phyloP scores from a whole-genome alignment of 169 alveolate genomes.

The Babesia bigemina region DNA sequence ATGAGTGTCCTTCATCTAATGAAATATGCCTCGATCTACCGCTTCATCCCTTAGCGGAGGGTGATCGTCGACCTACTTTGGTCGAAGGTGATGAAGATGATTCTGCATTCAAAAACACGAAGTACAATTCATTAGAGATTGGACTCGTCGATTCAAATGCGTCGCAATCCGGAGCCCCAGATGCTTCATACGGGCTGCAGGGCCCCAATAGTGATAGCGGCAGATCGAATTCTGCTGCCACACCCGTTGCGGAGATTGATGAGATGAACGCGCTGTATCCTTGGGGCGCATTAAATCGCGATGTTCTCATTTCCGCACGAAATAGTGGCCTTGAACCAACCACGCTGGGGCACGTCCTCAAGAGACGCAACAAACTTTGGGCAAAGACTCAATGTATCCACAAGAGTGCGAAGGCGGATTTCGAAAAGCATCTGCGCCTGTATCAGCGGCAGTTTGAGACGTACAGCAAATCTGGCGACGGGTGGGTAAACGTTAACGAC shows the following conservation, averaged over 20 bases:
- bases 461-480: constrained; percentile 74
- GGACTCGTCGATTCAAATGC: too few species aligned
- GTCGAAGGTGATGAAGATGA: too few species aligned
- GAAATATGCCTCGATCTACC: too few species aligned
- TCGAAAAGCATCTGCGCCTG: constrained; percentile 44
- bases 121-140: too few species aligned
- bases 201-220: too few species aligned
- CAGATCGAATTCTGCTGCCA: neutral
- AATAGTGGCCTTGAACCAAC: constrained; percentile 57
- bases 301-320: constrained; percentile 21
- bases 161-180: too few species aligned
- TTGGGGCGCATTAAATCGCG: constrained; percentile 18
- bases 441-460: constrained; percentile 73
- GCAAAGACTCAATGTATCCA: constrained; percentile 72
- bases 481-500: constrained; percentile 63
- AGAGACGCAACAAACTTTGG: constrained; percentile 68
- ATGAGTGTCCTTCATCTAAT: too few species aligned
- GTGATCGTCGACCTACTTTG: too few species aligned
- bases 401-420: constrained; percentile 62
- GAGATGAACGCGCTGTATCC: constrained; percentile 13
- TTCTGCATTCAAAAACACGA: too few species aligned
- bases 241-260: constrained; percentile 3
- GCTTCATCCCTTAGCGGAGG: too few species aligned
- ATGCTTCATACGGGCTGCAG: too few species aligned
- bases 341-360: constrained; percentile 72